Evolutionary conservation across 2,329 filamentous ascomycete species (phyloP).

Genomic region (Spiromastix sp.): DNA sequence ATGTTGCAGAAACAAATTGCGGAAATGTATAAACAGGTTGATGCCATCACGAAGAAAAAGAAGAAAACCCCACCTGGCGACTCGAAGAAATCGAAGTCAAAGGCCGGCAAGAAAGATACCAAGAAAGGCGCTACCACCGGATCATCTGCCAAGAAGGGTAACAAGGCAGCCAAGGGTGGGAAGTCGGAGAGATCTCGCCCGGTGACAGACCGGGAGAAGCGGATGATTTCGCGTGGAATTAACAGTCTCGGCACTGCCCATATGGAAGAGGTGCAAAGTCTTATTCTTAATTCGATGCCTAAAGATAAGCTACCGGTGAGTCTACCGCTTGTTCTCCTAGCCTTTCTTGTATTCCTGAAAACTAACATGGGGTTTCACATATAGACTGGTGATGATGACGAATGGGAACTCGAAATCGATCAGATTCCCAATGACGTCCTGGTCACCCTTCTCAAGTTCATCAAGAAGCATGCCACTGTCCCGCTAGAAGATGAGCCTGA

Average conservation of each 20-base stretch:
- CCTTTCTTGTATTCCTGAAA: too few relatives aligned
- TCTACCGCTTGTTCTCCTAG: too few relatives aligned
- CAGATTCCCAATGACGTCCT: slow-evolving; percentile 39
- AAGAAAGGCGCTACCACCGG: slow-evolving; percentile 25
- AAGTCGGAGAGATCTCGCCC: slow-evolving; percentile 49
- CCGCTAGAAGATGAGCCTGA: slow-evolving; percentile 31
- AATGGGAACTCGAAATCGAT: slow-evolving; percentile 40
- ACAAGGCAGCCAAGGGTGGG: slow-evolving; percentile 29
- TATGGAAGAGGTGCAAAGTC: slow-evolving; percentile 70
- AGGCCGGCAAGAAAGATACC: slow-evolving; percentile 34
- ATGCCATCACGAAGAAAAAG: slow-evolving; percentile 48
- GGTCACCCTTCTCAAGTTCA: slow-evolving; percentile 35
- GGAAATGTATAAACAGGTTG: slow-evolving; percentile 58
- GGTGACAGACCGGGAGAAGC: slow-evolving; percentile 72
- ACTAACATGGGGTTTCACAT: too few relatives aligned
- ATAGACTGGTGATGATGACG: too few relatives aligned
- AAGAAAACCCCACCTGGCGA: slow-evolving; percentile 43
- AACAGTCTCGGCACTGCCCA: slow-evolving; percentile 68
- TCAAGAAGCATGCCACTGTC: slow-evolving; percentile 37
- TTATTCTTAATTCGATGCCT: slow-evolving; percentile 84
- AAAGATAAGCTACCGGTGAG: too few relatives aligned
- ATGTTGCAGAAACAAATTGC: slow-evolving; percentile 63
- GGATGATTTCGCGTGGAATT: slow-evolving; percentile 78
- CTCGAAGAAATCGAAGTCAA: slow-evolving; percentile 35
- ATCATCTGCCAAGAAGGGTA: slow-evolving; percentile 49